A percentile compares a stretch with the other conserved stretches of the same genome.
Conservation (phyloP, 495 filamentous ascomycete species). For the Mytilinidion resinicola region DNA sequence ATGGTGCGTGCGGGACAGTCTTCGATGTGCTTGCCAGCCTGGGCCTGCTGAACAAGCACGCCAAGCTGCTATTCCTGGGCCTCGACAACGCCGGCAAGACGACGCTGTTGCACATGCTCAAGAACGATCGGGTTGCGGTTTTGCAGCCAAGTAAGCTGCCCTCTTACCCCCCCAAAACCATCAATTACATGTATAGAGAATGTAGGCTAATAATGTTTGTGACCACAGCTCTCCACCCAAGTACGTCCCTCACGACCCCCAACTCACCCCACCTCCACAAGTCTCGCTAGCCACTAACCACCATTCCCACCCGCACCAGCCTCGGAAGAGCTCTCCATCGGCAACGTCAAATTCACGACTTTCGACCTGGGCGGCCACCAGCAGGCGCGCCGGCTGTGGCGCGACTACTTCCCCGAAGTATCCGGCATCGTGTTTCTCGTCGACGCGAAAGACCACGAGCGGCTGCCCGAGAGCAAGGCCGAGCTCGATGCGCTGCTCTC, state of each 20-base stretch:
- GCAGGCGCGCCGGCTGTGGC: conserved; percentile 96
- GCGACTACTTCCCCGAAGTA: conserved; percentile 92
- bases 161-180: background rate
- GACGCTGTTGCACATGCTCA: conserved; percentile 8
- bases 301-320: conserved; percentile 44
- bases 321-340: conserved; percentile 93
- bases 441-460: conserved; percentile 93
- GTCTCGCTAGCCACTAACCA: background rate
- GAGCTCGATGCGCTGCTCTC: conserved; percentile 69
- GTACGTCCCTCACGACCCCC: conserved; percentile 1
- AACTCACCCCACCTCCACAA: background rate
- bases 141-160: conserved; percentile 60
- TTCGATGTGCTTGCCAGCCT: conserved; percentile 87
- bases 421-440: conserved; percentile 96
- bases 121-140: conserved; percentile 94
- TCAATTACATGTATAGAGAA: conserved; percentile 26
- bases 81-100: conserved; percentile 13
- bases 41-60: conserved; percentile 89
- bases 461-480: conserved; percentile 87
- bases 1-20: conserved; percentile 48
- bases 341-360: conserved; percentile 93
- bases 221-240: conserved; percentile 23
- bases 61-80: conserved; percentile 11
- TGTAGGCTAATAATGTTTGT: background rate
- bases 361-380: conserved; percentile 97